Conservation (phyloP, 441 rosid genomes). For the Adansonia gregorii region DNA sequence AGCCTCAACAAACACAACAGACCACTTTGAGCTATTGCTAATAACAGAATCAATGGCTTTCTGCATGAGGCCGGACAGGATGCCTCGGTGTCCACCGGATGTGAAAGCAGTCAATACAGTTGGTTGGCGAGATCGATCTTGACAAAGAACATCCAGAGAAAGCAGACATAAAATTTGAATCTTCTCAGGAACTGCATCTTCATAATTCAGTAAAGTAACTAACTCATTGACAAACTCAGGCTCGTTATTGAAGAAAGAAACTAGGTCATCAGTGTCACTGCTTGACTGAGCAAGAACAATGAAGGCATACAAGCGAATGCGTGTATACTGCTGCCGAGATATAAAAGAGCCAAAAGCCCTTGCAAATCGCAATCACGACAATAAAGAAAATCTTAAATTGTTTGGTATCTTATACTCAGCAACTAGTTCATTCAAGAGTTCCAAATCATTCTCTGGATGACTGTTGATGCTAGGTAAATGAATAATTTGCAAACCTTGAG, state of each 20-base stretch:
- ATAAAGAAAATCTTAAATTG: slow-evolving; percentile 76
- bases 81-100: slow-evolving; percentile 92
- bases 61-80: slow-evolving; percentile 90
- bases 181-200: slow-evolving; percentile 87
- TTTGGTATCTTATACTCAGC: slow-evolving; percentile 75
- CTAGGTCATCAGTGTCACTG: slow-evolving; percentile 74
- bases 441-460: slow-evolving; percentile 70
- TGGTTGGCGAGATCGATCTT: slow-evolving; percentile 90
- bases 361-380: slow-evolving; percentile 90
- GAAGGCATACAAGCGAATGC: slow-evolving; percentile 95
- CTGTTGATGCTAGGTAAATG: slow-evolving; percentile 64
- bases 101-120: slow-evolving; percentile 85
- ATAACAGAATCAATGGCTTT: slow-evolving; percentile 87
- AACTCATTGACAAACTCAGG: slow-evolving; percentile 95
- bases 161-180: slow-evolving; percentile 73
- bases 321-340: slow-evolving; percentile 84
- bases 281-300: slow-evolving; percentile 91
- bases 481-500: slow-evolving; percentile 73
- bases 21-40: slow-evolving; percentile 67
- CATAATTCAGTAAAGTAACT: slow-evolving; percentile 77
- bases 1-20: slow-evolving; percentile 94
- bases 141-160: slow-evolving; percentile 88
- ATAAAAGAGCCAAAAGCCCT: slow-evolving; percentile 81
- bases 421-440: slow-evolving; percentile 77
- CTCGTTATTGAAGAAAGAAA: slow-evolving; percentile 84